Evolutionary conservation across 768 basidiomycete genomes (phyloP).

Genomic region (Suillus subalutaceus): DNA sequence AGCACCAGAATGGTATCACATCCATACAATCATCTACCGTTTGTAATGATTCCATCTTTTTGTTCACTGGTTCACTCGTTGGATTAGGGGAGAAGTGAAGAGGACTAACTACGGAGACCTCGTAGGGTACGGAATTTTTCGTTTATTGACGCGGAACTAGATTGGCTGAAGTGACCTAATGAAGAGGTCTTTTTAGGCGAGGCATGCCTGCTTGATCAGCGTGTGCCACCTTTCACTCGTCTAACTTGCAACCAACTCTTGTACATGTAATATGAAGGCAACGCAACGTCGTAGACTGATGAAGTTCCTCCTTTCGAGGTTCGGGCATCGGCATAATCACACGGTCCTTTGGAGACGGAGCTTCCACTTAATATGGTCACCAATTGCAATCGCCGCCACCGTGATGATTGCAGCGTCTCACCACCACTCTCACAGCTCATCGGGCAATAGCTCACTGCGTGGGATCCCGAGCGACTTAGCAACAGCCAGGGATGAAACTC

Average conservation of each 20-base stretch:
- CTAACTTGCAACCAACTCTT: neutral
- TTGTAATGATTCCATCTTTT: slow-evolving; percentile 50
- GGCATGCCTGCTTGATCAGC: slow-evolving; percentile 7
- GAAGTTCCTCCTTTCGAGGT: neutral
- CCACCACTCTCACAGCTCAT: neutral
- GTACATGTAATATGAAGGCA: neutral
- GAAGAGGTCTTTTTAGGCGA: slow-evolving; percentile 18
- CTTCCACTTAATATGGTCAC: neutral
- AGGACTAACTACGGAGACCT: neutral
- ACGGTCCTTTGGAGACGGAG: neutral
- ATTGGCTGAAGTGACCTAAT: slow-evolving; percentile 19
- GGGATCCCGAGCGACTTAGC: neutral
- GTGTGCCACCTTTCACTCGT: neutral
- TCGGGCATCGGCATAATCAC: neutral
- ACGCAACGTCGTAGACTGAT: neutral
- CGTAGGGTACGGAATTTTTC: slow-evolving; percentile 7
- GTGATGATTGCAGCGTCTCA: neutral
- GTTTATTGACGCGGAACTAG: slow-evolving; percentile 10
- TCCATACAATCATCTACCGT: slow-evolving; percentile 38
- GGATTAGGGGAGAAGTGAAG: slow-evolving; percentile 3
- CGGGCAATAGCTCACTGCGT: neutral
- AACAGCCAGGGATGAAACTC: neutral
- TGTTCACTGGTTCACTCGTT: slow-evolving; percentile 2
- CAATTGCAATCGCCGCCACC: neutral
- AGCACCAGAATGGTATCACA: slow-evolving; percentile 9